These are phyloP conservation scores for Boletellus dicymbophilus DNA, from an alignment of 1,284 basidiomycete species.

Conservation along the genomic window DNA sequence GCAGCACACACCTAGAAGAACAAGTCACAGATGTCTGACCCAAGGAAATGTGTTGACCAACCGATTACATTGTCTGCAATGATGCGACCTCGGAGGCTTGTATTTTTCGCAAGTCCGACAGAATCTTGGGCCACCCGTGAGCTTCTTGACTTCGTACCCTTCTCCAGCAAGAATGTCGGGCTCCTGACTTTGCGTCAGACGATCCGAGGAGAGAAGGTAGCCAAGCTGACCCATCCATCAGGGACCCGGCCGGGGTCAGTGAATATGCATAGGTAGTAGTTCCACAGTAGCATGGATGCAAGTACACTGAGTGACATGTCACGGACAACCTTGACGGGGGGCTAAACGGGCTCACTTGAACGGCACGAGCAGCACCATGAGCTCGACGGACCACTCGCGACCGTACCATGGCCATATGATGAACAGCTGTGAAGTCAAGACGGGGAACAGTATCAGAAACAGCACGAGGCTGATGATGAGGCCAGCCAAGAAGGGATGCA, in stretches of 20 bases:
- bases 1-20: slow-evolving; percentile 65
- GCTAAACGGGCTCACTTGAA: slow-evolving; percentile 76
- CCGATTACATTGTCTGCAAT: slow-evolving; percentile 85
- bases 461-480: slow-evolving; percentile 73
- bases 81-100: slow-evolving; percentile 83
- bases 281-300: slow-evolving; percentile 81
- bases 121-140: slow-evolving; percentile 77
- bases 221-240: slow-evolving; percentile 65
- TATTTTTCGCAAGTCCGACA: slow-evolving; percentile 79
- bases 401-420: slow-evolving; percentile 94
- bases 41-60: slow-evolving; percentile 36
- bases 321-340: slow-evolving; percentile 7
- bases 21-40: slow-evolving; percentile 11
- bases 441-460: slow-evolving; percentile 84
- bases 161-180: slow-evolving; percentile 71
- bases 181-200: slow-evolving; percentile 46
- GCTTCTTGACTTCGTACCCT: slow-evolving; percentile 85
- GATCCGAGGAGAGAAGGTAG: background rate
- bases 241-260: slow-evolving; percentile 90
- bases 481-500: slow-evolving; percentile 55
- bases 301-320: slow-evolving; percentile 52
- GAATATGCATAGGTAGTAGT: slow-evolving; percentile 80
- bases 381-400: slow-evolving; percentile 64
- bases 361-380: slow-evolving; percentile 74
- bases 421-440: slow-evolving; percentile 87